Evolutionary conservation across 2,329 filamentous ascomycete species (phyloP).

Genomic region (Mollisia scopiformis): DNA sequence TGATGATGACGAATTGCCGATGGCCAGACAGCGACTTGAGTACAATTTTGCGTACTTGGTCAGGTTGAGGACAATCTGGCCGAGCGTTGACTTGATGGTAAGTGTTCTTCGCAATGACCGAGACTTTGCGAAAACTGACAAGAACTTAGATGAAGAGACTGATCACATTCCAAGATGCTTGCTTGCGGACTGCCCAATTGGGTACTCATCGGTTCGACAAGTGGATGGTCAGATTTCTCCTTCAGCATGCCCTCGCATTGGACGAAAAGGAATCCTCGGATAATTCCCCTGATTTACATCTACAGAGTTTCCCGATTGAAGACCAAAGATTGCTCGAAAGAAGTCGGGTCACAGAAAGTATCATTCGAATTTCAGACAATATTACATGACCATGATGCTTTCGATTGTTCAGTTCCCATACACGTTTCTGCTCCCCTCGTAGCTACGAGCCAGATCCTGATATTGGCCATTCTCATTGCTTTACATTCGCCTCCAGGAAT

Average conservation of each 20-base stretch:
- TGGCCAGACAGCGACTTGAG: constrained; percentile 32
- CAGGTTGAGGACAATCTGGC: constrained; percentile 38
- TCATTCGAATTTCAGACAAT: background rate
- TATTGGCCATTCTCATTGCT: too few species aligned
- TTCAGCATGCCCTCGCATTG: constrained; percentile 39
- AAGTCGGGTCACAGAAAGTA: constrained; percentile 1
- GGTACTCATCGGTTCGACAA: constrained; percentile 38
- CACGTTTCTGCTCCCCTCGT: background rate
- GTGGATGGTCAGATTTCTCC: constrained; percentile 39
- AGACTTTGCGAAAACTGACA: background rate
- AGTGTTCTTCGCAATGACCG: background rate
- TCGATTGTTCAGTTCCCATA: background rate
- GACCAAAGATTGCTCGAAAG: background rate
- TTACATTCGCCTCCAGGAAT: background rate
- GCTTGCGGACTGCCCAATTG: constrained; percentile 31
- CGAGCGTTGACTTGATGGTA: constrained; percentile 41
- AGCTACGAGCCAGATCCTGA: too few species aligned
- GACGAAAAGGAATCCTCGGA: constrained; percentile 19
- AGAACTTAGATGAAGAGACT: constrained; percentile 35
- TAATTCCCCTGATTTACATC: too few species aligned
- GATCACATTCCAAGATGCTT: constrained; percentile 39
- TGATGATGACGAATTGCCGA: constrained; percentile 35
- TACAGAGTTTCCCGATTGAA: background rate
- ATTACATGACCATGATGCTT: background rate
- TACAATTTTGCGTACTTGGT: constrained; percentile 39